Base-by-base conservation (phyloP, 169 alveolate genomes). In the Plasmodium yoelii region DNA sequence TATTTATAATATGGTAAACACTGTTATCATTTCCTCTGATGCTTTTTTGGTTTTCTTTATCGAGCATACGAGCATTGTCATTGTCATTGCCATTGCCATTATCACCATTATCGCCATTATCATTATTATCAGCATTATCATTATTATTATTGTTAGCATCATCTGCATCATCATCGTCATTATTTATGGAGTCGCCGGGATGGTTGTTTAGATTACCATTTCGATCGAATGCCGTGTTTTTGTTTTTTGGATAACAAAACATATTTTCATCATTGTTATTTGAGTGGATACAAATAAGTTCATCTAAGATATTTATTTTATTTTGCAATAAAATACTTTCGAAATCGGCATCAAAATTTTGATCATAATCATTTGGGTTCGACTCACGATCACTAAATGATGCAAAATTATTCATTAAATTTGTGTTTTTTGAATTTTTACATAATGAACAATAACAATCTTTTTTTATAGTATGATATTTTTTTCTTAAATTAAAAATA, bases 401-500 rank as follows among this genome's bases (percentile, higher is more conserved):
- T 42, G 1, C 19, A 2, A 9, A 0, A 0, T 15, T 47, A 1
- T 9, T 69, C 5, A 34, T 34, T 3, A 34, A 34, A 34, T 34
- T 34, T 22, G 63, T 61, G 2, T 55, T 18, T 51, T 15, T 53
- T 1, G 46, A 70, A 3, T 51, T 22, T 12, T 26, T 49, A 5
- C 42, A 19, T 2, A 65, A 60, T 9, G 13, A 49, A 9, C 88
- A 77, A n/a, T 67, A 47, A 46, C 88, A 77, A 51, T 49, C 57
- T 15, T 77, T 77, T 0, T 74, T 49, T 57, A 63, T 74, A 13
- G 47, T 77, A 46, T 77, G 67, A 77, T 77, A 77, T 8, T 77
- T 77, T 64, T 51, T 77, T 22, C 88, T 77, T 44, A 77, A 77
- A 82, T 65, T 68, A 18, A 82, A 82, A 34, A 82, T 72, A 56